Evolutionary conservation across 2,329 filamentous ascomycete species (phyloP).

Genomic region (Rutstroemia sydowiana): DNA sequence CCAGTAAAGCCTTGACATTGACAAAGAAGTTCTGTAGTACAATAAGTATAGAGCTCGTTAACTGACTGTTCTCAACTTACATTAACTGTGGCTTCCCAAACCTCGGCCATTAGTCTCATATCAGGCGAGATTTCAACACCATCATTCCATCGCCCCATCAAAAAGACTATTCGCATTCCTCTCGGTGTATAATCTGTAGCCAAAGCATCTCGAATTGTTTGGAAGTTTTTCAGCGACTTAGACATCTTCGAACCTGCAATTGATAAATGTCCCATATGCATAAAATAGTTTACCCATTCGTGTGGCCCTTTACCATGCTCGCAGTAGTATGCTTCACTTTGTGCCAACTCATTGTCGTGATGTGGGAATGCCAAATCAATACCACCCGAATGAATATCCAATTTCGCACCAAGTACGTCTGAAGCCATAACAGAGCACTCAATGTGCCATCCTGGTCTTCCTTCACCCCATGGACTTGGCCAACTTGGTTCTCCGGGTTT

Average conservation of each 20-base stretch:
- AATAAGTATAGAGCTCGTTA: background rate
- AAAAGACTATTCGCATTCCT: constrained; percentile 75
- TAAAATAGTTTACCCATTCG: constrained; percentile 53
- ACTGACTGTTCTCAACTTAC: constrained; percentile 32
- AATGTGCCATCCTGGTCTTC: constrained; percentile 92
- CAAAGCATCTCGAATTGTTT: constrained; percentile 81
- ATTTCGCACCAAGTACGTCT: constrained; percentile 71
- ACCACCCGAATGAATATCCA: constrained; percentile 81
- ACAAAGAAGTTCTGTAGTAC: constrained; percentile 48
- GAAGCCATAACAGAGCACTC: constrained; percentile 96
- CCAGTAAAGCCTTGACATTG: constrained; percentile 32
- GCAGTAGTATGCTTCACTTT: constrained; percentile 73
- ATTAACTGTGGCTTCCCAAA: constrained; percentile 53
- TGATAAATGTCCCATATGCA: constrained; percentile 88
- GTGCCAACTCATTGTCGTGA: constrained; percentile 86
- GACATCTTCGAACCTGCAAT: constrained; percentile 94
- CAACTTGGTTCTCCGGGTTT: constrained; percentile 90
- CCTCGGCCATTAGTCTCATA: constrained; percentile 64
- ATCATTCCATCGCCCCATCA: constrained; percentile 84
- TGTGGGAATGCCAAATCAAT: constrained; percentile 89
- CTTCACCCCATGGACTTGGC: constrained; percentile 80
- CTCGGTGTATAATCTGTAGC: constrained; percentile 64
- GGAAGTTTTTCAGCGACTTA: constrained; percentile 93
- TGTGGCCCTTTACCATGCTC: constrained; percentile 8
- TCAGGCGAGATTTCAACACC: constrained; percentile 86